Conservation (phyloP, 257 asterid species). For the Euphrasia confusa region DNA sequence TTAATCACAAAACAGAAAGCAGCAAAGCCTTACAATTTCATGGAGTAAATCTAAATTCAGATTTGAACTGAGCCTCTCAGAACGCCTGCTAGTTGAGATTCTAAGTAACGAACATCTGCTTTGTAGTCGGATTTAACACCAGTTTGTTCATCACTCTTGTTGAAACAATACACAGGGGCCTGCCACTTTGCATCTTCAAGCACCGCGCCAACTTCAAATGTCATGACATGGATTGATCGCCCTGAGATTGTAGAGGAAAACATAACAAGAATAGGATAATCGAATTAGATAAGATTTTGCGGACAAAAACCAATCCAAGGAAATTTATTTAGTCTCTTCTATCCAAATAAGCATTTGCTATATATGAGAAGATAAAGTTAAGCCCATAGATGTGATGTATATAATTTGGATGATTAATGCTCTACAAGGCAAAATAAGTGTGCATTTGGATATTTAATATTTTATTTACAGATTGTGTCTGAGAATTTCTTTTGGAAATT, state of each 20-base stretch:
- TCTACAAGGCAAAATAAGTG: too few species aligned
- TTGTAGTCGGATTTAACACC: constrained; percentile 13
- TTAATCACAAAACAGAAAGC: neutral
- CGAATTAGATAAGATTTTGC: neutral
- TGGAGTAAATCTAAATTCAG: constrained; percentile 11
- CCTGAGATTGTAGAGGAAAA: constrained; percentile 31
- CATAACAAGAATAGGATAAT: constrained; percentile 19
- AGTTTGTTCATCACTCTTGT: neutral
- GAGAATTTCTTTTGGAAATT: too few species aligned
- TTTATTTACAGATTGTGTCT: too few species aligned
- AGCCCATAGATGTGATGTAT: too few species aligned
- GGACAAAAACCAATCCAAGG: neutral
- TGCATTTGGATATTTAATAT: too few species aligned
- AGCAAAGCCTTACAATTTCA: neutral
- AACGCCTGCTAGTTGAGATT: constrained; percentile 24
- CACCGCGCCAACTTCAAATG: constrained; percentile 70
- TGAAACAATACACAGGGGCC: constrained; percentile 69
- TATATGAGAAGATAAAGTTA: neutral
- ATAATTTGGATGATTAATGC: too few species aligned
- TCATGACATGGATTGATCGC: constrained; percentile 53
- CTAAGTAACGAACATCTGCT: constrained; percentile 21
- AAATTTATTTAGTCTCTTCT: neutral
- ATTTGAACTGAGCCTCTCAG: constrained; percentile 29
- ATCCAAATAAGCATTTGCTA: neutral
- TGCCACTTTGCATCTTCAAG: constrained; percentile 75